These are phyloP conservation scores for Pseudogymnoascus sp. DNA, from an alignment of 2,329 filamentous ascomycete genomes.

Conservation along the genomic window DNA sequence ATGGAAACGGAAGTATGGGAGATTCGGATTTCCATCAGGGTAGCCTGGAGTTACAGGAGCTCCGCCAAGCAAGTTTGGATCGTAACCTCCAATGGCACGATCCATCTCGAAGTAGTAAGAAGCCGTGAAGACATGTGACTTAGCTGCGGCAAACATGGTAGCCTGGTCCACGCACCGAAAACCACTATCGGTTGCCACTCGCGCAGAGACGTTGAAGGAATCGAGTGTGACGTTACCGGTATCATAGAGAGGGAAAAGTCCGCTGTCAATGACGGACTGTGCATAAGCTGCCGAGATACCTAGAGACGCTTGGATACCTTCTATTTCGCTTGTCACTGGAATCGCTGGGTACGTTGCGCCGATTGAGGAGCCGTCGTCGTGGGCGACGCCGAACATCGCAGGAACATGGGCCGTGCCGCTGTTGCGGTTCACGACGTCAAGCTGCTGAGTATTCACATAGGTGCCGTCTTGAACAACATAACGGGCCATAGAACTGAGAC, in stretches of 20 bases:
- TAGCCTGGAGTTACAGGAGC: slow-evolving; percentile 34
- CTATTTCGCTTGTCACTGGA: slow-evolving; percentile 33
- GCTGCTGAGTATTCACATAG: slow-evolving; percentile 40
- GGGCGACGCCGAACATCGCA: slow-evolving; percentile 42
- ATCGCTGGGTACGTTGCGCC: slow-evolving; percentile 35
- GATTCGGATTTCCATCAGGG: slow-evolving; percentile 39
- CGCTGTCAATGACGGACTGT: slow-evolving; percentile 34
- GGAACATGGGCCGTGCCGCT: slow-evolving; percentile 39
- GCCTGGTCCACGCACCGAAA: slow-evolving; percentile 49
- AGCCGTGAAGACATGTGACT: slow-evolving; percentile 35
- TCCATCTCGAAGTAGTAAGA: slow-evolving; percentile 45
- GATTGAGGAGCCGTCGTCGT: slow-evolving; percentile 44
- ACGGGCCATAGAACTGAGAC: slow-evolving; percentile 28
- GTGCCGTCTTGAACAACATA: slow-evolving; percentile 46
- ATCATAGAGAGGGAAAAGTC: slow-evolving; percentile 40
- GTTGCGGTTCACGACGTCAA: slow-evolving; percentile 36
- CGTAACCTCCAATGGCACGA: slow-evolving; percentile 39
- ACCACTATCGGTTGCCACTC: slow-evolving; percentile 43
- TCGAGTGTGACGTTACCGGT: slow-evolving; percentile 45
- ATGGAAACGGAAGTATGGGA: slow-evolving; percentile 46
- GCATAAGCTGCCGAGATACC: slow-evolving; percentile 37
- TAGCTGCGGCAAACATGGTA: slow-evolving; percentile 39
- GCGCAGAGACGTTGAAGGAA: slow-evolving; percentile 44
- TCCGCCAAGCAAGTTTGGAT: slow-evolving; percentile 42
- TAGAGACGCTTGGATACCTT: slow-evolving; percentile 38